Evolutionary conservation across 1,139 yeast species (phyloP), one percentile per base, ranked within the genome.

Genomic region (Torulaspora globosa): DNA sequence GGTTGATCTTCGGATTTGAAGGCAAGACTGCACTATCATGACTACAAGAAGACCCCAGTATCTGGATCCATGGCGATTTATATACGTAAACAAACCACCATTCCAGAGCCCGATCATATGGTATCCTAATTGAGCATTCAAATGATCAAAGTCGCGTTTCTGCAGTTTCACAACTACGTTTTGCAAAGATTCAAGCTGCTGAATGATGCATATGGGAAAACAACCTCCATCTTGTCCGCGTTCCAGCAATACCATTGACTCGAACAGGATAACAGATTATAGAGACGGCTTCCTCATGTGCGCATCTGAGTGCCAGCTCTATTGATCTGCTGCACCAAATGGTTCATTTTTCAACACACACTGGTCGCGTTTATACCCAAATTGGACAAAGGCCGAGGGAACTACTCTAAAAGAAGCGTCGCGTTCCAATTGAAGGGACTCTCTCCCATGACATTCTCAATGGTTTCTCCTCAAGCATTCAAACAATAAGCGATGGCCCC

Each of bases 81-180:
- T 39, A 39, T 32, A 39, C 27, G 16, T 26, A 39, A 38, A 21
- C 39, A 31, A 27, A 44, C 29, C 44, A 44, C 47, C 44, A 40
- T 23, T 30, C 16, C 23, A 31, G 30, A 14, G 24, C 7, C 14
- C 34, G 36, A 47, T 41, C 43, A 42, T 48, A 26, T 41, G 43
- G 41, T 44, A 48, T 44, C 51, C 48, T 43, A 43, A 41, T 42
- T 31, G 39, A 48, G 51, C 46, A 44, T 43, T 43, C 44, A 41
- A 38, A 48, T 48, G 43, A 38, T 37, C 35, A 15, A 36, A 37
- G 46, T 47, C 50, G 50, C 48, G 50, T 47, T 40, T 36, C 28
- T 33, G 37, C 38, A 27, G 29, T 36, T n/a, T 36, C 38, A 11
- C 5, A 35, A 34, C 21, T 26, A 12, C 3, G 11, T 26, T 11